A percentile compares a stretch with the other conserved stretches of the same genome.
Evolutionary conservation across 129 eudicot genomes (phyloP).

Genomic region (Helianthus annuus): DNA sequence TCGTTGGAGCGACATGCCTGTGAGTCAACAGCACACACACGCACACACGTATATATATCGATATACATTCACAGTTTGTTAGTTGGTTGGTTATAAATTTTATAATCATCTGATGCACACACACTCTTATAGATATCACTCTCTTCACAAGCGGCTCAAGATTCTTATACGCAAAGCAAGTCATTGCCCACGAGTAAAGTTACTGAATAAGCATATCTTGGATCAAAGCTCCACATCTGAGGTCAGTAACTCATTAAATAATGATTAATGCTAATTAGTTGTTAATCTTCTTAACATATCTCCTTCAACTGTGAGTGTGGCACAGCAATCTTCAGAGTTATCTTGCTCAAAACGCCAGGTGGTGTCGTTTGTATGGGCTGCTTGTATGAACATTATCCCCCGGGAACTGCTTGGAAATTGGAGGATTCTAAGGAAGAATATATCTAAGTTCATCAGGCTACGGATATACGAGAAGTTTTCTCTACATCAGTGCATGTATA

Average conservation of each 20-base stretch:
- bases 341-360: constrained; percentile 59
- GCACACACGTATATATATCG: neutral
- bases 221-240: constrained; percentile 32
- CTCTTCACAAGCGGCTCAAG: constrained; percentile 64
- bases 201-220: constrained; percentile 69
- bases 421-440: constrained; percentile 60
- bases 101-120: neutral
- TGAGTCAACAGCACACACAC: constrained; percentile 37
- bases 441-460: constrained; percentile 56
- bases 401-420: constrained; percentile 61
- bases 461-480: constrained; percentile 76
- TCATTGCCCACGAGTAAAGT: constrained; percentile 42
- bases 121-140: constrained; percentile 60
- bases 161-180: constrained; percentile 54
- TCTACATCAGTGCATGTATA: constrained; percentile 63
- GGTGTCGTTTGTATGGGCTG: constrained; percentile 86
- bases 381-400: constrained; percentile 75
- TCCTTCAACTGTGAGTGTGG: constrained; percentile 3
- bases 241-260: constrained; percentile 40
- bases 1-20: constrained; percentile 57
- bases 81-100: neutral
- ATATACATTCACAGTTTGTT: neutral
- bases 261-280: neutral
- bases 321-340: constrained; percentile 31
- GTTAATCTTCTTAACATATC: neutral